Evolutionary conservation across 2,329 filamentous ascomycete species (phyloP).

Genomic region (Gnomoniopsis smithogilvyi): DNA sequence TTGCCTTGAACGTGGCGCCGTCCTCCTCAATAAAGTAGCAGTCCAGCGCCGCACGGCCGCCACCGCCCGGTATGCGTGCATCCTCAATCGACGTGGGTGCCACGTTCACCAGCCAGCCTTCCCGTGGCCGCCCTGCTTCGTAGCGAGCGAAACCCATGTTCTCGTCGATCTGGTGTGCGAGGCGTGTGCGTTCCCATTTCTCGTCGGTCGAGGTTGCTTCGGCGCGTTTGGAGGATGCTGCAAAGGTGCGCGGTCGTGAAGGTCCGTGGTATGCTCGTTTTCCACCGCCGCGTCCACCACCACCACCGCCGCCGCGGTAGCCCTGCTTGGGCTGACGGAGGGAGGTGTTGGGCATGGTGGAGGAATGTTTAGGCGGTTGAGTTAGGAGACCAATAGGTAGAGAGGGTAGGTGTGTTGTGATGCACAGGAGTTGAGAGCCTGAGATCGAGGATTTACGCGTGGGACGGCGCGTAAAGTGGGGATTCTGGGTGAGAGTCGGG

Average conservation of each 20-base stretch:
- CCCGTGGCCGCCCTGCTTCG: constrained; percentile 77
- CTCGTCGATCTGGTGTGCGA: constrained; percentile 90
- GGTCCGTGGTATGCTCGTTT: constrained; percentile 69
- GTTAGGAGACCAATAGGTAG: neutral
- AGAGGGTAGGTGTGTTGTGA: neutral
- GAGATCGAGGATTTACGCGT: neutral
- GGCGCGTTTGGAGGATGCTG: constrained; percentile 68
- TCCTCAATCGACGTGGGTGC: constrained; percentile 87
- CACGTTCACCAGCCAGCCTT: constrained; percentile 93
- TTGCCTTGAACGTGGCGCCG: constrained; percentile 89
- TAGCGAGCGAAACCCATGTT: constrained; percentile 90
- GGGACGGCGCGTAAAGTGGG: neutral
- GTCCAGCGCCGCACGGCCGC: constrained; percentile 85
- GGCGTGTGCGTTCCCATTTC: constrained; percentile 78
- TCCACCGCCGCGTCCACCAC: constrained; percentile 44
- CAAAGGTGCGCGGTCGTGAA: constrained; percentile 70
- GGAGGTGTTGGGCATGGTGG: constrained; percentile 57
- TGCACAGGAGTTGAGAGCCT: neutral
- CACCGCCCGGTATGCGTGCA: constrained; percentile 76
- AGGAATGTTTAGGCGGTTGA: neutral
- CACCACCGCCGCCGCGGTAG: constrained; percentile 49
- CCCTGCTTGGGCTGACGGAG: constrained; percentile 61
- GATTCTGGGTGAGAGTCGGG: neutral
- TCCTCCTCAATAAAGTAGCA: constrained; percentile 96
- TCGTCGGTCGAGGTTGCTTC: constrained; percentile 92